Evolutionary conservation across 768 basidiomycete genomes (phyloP), one percentile per base, ranked within the genome.

Genomic region (Suillus bovinus): DNA sequence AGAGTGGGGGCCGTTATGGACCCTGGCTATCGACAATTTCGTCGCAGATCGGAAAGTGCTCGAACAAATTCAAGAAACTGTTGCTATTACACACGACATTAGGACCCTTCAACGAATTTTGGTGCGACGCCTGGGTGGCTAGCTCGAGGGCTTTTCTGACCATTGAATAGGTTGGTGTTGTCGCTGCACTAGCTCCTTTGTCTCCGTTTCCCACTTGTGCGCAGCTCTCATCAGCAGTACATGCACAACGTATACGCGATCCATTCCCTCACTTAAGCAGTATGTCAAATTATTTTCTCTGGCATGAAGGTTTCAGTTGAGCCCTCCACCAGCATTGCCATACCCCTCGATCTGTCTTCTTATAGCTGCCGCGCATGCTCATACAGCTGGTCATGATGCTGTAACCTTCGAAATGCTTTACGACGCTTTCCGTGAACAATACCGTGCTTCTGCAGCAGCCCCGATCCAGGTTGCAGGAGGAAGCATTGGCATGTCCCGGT

Each of bases 361-460:
- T 47, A 89, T 99, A 63, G 90, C 95, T n/a, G 82, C 87, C 16
- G 82, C 87, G 69, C 96, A 97, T 70, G 81, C 86, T 5, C 77
- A 86, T 29, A 88, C 87, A 11, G 85, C 86, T 7, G 95, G 95
- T 0, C 89, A 94, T 63, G 81, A 89, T 22, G 77, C 78, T 16
- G 87, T 97, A 75, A 98, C 92, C 34, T 96, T 99, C 70, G 93
- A 96, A 68, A 94, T 96, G 88, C 82, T 96, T 9, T 82, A 90
- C 64, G 91, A 93, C 58, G 80, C 81, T 36, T 94, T 95, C 71
- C 84, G 86, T 24, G 84, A 87, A 64, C 90, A 92, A 74, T 82
- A 90, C 22, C 86, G 88, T 24, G 81, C 86, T 24, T 89, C 91
- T 7, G 80, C 81, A 11, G 84, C 88, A 9, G 90, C 91, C 0